Evolutionary conservation across 805 yeast genomes (phyloP), one percentile per base, ranked within the genome.

Genomic region (Lipomyces starkeyi): DNA sequence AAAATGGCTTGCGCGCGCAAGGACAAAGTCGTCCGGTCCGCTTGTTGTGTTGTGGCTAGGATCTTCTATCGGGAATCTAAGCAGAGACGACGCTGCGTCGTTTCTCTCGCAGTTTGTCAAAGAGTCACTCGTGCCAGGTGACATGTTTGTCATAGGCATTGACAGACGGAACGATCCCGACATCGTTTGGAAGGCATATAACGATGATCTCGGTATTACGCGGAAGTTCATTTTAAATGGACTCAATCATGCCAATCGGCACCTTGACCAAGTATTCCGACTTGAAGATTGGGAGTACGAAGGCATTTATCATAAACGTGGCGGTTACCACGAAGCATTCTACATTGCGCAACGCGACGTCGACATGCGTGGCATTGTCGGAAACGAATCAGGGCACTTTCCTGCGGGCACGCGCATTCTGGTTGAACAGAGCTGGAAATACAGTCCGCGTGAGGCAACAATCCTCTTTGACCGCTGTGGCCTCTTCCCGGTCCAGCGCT

Each of bases 1-100:
- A 34, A 37, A 43, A 17, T 72, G 73, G 73, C 62, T 72, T 8
- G 40, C 70, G 17, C 55, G 22, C 17, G 32, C 62, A 11, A 22
- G 64, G 35, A 25, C 55, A 25, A 40, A 25, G 14, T 35, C 40
- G 2, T 55, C 60, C 40, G 52, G 59, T 8, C 63, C 55, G 14
- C 59, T 72, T 14, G 62, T 60, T 17, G 59, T 71, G 11, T 32
- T 72, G 29, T 72, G 74, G 71, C 70, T 72, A 14, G 74, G 74
- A 7, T 72, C 74, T 17, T 72, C 74, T 17, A 62, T 72, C 43
- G 74, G 74, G 35, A 72, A 72, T 52, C 58, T 72, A 29, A 62
- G 58, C 27, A 64, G 74, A 2, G 62, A 55, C 9, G 67, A 67
- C 37, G 71, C 74, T 5, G 56, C 68, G 20, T 29, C 52, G 7